Percentiles rank a stretch among this genome's conserved stretches.
phyloP scores from a whole-genome alignment of 2,329 filamentous ascomycete species.

The Aspergillus awamori region DNA sequence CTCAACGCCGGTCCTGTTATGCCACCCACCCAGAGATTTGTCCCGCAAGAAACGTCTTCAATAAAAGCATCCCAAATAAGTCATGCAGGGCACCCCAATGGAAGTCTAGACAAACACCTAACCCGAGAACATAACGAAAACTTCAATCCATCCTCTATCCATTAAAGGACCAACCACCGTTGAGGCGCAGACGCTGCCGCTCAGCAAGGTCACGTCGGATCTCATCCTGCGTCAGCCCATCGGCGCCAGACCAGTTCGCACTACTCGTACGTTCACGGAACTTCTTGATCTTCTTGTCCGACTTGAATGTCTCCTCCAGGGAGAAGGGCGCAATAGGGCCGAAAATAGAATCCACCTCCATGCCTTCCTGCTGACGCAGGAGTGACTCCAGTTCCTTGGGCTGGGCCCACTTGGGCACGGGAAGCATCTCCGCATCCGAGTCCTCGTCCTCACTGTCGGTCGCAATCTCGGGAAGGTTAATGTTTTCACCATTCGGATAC shows the following conservation, averaged over 20 bases:
- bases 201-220: conserved; percentile 78
- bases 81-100: neutral
- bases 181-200: conserved; percentile 74
- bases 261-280: conserved; percentile 91
- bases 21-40: neutral
- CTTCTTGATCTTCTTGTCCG: conserved; percentile 83
- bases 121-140: neutral
- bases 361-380: conserved; percentile 77
- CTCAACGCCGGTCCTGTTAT: conserved; percentile 3
- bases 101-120: neutral
- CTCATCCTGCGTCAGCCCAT: conserved; percentile 84
- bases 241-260: conserved; percentile 86
- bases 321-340: conserved; percentile 84
- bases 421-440: conserved; percentile 62
- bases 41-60: neutral
- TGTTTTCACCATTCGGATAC: conserved; percentile 85
- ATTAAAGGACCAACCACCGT: conserved; percentile 80
- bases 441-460: conserved; percentile 93
- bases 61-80: neutral
- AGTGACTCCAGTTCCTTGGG: conserved; percentile 77
- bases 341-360: conserved; percentile 79
- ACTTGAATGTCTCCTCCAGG: conserved; percentile 95
- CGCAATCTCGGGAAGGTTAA: conserved; percentile 90
- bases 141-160: neutral
- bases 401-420: conserved; percentile 82